These are phyloP conservation scores for Yamadazyma insecticola DNA, from an alignment of 805 yeast species.

Conservation along the genomic window DNA sequence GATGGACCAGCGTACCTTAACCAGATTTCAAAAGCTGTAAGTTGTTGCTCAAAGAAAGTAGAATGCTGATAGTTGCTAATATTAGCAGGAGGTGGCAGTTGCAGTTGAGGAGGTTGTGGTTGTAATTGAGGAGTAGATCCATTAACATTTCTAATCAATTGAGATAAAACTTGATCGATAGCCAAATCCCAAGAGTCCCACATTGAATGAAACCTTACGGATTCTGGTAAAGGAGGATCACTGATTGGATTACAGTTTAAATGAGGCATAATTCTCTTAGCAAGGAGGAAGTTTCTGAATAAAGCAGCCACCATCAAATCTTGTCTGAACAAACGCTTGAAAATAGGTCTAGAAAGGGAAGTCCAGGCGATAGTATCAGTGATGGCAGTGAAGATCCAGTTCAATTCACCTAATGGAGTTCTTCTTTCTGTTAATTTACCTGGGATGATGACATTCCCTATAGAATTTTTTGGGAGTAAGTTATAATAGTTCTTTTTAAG, in stretches of 20 bases:
- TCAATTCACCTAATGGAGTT: constrained; percentile 92
- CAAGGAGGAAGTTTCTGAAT: constrained; percentile 86
- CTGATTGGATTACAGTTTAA: constrained; percentile 92
- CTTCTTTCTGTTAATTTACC: constrained; percentile 89
- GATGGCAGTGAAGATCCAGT: constrained; percentile 97
- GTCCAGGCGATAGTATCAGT: constrained; percentile 99
- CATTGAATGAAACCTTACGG: constrained; percentile 77
- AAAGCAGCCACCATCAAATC: constrained; percentile 96
- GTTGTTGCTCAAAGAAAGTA: constrained; percentile 90
- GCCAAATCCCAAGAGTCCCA: constrained; percentile 99
- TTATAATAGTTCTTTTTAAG: constrained; percentile 47
- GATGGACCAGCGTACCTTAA: constrained; percentile 79
- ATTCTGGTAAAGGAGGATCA: constrained; percentile 87
- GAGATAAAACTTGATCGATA: constrained; percentile 85
- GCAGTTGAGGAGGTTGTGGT: constrained; percentile 2
- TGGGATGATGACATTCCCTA: constrained; percentile 68
- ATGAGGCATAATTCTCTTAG: constrained; percentile 90
- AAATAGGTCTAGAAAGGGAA: constrained; percentile 76
- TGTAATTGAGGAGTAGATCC: constrained; percentile 3
- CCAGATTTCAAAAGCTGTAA: constrained; percentile 97
- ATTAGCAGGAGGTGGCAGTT: constrained; percentile 1
- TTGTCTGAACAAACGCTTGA: constrained; percentile 87
- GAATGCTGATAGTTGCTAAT: constrained; percentile 70
- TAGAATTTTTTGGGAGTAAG: constrained; percentile 42
- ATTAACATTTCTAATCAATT: constrained; percentile 42